Evolutionary conservation across 352 stramenopile genomes (phyloP), one percentile per base, ranked within the genome.

Genomic region (Elongisporangium prolatum): DNA sequence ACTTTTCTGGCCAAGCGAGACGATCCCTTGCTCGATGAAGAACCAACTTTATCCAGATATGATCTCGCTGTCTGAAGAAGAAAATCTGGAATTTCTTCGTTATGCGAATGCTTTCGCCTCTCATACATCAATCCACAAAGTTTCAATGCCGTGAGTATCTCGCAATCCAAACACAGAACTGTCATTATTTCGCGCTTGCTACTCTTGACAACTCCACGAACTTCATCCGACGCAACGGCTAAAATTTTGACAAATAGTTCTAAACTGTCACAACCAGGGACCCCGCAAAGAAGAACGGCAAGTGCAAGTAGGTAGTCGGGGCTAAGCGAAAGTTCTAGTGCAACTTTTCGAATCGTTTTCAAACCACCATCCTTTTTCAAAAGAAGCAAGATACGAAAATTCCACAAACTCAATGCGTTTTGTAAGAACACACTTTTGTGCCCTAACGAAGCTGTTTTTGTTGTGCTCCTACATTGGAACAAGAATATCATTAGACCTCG

Each of bases 321-420:
- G 1, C 75, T 68, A 59, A 92, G 86, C 5, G 76, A 61, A 40
- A 89, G 50, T 21, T 71, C 59, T 2, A 64, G 44, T 0, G 69
- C 71, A 37, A 82, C 69, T 13, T 75, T 77, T 34, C 75, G 71
- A 24, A 93, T 68, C 2, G 69, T 62, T 44, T 86, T 80, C 20
- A 91, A 50, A 10, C 82, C 84, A 21, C 68, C 86, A 21, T 91
- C 82, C 57, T 89, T 89, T 64, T 93, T 93, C 22, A 93, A 63
- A 6, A 91, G 61, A 28, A 93, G 64, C 20, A 93, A 70, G 20
- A 91, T 47, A 10, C 84, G 84, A 25, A 93, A 77, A 48, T 70
- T 88, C 84, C 82, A 93, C 16, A 93, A 61, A 17, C 67, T 76
- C 48, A 83, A 44, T 74, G 34, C 52, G 56, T 77, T 34, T 73